These are phyloP conservation scores for Rhodotorula glutinis DNA, from an alignment of 1,284 basidiomycete species.

Conservation along the genomic window DNA sequence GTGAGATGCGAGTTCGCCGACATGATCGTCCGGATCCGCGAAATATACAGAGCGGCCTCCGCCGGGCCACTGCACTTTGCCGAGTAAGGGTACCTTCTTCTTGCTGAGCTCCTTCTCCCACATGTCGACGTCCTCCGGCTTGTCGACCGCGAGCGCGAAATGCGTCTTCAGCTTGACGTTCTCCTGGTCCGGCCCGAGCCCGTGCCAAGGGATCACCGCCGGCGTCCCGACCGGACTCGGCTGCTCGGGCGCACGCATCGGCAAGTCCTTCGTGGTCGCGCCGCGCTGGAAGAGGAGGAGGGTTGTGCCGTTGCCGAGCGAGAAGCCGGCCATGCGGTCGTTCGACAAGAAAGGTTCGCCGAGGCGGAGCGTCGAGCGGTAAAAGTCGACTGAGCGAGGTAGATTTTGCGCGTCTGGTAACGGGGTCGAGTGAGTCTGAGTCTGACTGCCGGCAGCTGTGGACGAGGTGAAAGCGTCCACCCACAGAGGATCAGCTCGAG, in stretches of 20 bases:
- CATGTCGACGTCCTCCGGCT: slow-evolving; percentile 19
- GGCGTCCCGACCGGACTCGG: not conserved
- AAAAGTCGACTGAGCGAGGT: slow-evolving; percentile 24
- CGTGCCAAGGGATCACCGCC: slow-evolving; percentile 24
- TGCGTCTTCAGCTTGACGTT: slow-evolving; percentile 20
- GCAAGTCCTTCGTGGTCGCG: slow-evolving; percentile 1
- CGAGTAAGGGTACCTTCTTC: slow-evolving; percentile 10
- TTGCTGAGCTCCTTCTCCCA: slow-evolving; percentile 21
- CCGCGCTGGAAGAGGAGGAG: slow-evolving; percentile 36
- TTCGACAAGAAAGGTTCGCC: slow-evolving; percentile 23
- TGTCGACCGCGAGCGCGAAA: slow-evolving; percentile 32
- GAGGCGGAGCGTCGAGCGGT: slow-evolving; percentile 22
- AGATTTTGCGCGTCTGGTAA: slow-evolving; percentile 8
- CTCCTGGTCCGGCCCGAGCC: not conserved
- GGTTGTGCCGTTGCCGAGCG: slow-evolving; percentile 16
- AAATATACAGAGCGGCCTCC: slow-evolving; percentile 34
- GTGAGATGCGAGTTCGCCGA: slow-evolving; percentile 28
- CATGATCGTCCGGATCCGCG: slow-evolving; percentile 23
- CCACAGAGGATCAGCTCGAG: slow-evolving; percentile 36
- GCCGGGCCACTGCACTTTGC: slow-evolving; percentile 23
- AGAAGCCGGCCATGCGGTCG: slow-evolving; percentile 27
- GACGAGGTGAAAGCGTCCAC: too few relatives aligned
- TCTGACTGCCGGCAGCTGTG: not conserved
- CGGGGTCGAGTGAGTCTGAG: not conserved
- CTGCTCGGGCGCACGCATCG: not conserved